Percentiles rank a stretch among this genome's conserved stretches.
phyloP scores from a whole-genome alignment of 345 rosid species.

The Eucalyptus pauciflora region DNA sequence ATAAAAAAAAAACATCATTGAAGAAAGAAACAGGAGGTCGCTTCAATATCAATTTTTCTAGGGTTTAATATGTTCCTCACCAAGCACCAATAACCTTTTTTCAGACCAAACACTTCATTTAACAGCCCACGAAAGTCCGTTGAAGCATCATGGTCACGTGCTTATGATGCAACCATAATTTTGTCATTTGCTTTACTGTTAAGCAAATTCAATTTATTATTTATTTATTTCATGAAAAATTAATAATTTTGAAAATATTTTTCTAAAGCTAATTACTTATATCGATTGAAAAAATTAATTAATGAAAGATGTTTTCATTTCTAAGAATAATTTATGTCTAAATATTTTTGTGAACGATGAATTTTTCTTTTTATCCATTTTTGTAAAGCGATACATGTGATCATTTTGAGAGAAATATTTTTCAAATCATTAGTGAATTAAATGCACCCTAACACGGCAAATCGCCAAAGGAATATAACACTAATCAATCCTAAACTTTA shows the following conservation, averaged over 20 bases:
- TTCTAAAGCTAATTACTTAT: background rate
- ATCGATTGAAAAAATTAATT: fast-evolving
- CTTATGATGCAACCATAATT: background rate
- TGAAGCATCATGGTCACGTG: background rate
- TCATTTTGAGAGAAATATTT: background rate
- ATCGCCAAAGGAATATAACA: background rate
- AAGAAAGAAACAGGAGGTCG: background rate
- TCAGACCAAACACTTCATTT: background rate
- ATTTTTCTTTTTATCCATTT: background rate
- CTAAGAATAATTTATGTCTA: fast-evolving
- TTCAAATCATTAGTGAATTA: background rate
- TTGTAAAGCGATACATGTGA: fast-evolving
- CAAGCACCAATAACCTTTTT: background rate
- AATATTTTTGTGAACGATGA: background rate
- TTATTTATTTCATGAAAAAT: background rate
- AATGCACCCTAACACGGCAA: background rate
- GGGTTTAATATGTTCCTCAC: background rate
- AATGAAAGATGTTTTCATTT: background rate
- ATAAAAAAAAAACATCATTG: background rate
- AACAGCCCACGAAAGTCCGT: background rate
- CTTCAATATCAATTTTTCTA: background rate
- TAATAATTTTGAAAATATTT: background rate
- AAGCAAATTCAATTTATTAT: background rate
- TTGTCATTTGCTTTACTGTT: background rate
- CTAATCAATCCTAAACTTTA: background rate